Conservation (phyloP, 2,329 filamentous ascomycete species). For the Xylaria sp. region DNA sequence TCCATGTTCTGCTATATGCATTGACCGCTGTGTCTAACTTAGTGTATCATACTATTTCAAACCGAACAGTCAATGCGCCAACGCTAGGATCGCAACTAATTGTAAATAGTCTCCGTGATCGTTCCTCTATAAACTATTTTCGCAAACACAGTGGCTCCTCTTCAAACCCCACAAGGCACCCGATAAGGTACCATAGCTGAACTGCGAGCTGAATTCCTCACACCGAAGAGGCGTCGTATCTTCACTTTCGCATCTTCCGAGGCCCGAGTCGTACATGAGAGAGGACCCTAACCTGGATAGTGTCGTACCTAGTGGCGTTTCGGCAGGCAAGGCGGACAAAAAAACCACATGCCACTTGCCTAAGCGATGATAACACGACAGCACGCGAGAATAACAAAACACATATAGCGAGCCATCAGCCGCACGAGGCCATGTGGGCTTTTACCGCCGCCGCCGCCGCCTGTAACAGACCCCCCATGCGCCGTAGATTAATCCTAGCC, state of each 20-base stretch:
- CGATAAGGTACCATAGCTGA: conserved; percentile 22
- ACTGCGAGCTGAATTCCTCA: conserved; percentile 19
- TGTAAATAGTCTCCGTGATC: neutral
- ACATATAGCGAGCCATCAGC: conserved; percentile 8
- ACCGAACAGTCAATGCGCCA: neutral
- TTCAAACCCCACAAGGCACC: conserved; percentile 1
- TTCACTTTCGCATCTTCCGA: neutral
- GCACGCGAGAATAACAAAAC: neutral
- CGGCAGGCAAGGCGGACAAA: conserved; percentile 9
- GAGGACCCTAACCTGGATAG: conserved; percentile 15
- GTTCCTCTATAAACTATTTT: neutral
- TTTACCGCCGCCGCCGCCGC: neutral
- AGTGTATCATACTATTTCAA: neutral
- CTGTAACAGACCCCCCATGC: neutral
- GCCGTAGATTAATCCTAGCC: neutral
- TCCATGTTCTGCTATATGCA: neutral
- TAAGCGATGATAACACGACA: neutral
- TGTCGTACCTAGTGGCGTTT: neutral
- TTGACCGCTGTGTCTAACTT: neutral
- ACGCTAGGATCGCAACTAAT: conserved; percentile 11
- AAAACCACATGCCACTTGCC: neutral
- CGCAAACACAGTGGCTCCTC: conserved; percentile 18
- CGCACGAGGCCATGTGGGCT: conserved; percentile 4
- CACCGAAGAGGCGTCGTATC: conserved; percentile 19
- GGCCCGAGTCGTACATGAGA: conserved; percentile 13